Percentiles rank a stretch among this genome's conserved stretches.
Evolutionary conservation across 441 rosid genomes (phyloP).

Genomic region (Iberis amara): DNA sequence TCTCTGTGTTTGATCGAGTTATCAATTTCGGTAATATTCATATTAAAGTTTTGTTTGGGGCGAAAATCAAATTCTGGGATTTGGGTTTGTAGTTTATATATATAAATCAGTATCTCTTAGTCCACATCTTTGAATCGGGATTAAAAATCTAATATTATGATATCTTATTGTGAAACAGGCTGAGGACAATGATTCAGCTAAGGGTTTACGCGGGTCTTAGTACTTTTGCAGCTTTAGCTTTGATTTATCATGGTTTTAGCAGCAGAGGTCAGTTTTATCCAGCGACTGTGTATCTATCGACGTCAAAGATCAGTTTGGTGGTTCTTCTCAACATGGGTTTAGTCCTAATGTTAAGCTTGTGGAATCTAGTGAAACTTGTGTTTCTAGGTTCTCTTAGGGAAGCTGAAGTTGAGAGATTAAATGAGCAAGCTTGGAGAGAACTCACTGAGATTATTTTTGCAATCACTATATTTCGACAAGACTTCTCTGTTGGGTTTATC

Average conservation of each 20-base stretch:
- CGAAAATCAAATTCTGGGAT: too few relatives aligned
- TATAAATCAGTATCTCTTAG: too few relatives aligned
- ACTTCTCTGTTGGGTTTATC: slow-evolving; percentile 66
- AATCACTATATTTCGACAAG: slow-evolving; percentile 81
- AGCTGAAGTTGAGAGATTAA: slow-evolving; percentile 82
- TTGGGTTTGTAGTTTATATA: too few relatives aligned
- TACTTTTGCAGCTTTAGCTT: slow-evolving; percentile 45
- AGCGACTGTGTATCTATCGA: slow-evolving; percentile 68
- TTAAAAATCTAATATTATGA: too few relatives aligned
- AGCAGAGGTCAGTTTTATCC: slow-evolving; percentile 85
- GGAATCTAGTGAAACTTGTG: slow-evolving; percentile 63
- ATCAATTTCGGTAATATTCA: too few relatives aligned
- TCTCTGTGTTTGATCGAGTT: too few relatives aligned
- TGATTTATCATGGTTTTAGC: slow-evolving; percentile 70
- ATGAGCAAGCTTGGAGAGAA: slow-evolving; percentile 90
- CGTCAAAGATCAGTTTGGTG: slow-evolving; percentile 73
- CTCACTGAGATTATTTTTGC: slow-evolving; percentile 90
- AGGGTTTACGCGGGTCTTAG: slow-evolving; percentile 64
- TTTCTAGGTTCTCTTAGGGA: slow-evolving; percentile 87
- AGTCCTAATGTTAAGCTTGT: slow-evolving; percentile 59
- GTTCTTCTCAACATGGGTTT: slow-evolving; percentile 84
- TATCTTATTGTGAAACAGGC: slow-evolving; percentile 8
- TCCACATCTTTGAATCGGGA: too few relatives aligned
- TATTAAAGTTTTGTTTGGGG: too few relatives aligned
- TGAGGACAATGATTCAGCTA: slow-evolving; percentile 55